phyloP scores from a whole-genome alignment of 2,329 filamentous ascomycete species.

The Epichloe sp. region DNA sequence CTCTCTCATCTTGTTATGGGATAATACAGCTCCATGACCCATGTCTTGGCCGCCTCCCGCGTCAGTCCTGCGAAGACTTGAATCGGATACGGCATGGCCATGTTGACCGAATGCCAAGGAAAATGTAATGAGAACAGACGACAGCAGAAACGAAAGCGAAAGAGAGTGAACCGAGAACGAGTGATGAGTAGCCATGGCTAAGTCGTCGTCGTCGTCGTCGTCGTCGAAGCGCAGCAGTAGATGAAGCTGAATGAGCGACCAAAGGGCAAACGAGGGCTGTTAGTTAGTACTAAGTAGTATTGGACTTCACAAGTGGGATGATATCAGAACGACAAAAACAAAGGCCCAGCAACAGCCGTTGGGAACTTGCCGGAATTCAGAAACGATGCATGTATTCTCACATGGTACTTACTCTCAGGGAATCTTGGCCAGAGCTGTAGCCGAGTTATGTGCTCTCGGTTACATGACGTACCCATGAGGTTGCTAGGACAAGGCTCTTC shows the following conservation, averaged over 20 bases:
- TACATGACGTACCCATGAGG: neutral
- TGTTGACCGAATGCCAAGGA: neutral
- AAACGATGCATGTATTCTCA: neutral
- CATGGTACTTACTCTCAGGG: neutral
- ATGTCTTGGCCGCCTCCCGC: too few species aligned
- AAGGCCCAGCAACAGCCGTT: neutral
- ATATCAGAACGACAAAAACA: neutral
- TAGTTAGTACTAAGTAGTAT: neutral
- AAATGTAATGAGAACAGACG: neutral
- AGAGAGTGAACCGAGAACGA: neutral
- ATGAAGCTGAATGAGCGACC: neutral
- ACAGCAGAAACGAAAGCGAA: neutral
- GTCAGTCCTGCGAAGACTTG: too few species aligned
- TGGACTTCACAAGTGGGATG: neutral
- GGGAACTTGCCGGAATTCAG: neutral
- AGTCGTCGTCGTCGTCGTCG: neutral
- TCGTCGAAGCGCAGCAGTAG: neutral
- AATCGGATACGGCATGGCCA: too few species aligned
- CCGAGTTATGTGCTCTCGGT: neutral
- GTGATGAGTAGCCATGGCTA: neutral
- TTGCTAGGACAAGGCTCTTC: neutral
- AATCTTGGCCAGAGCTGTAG: neutral
- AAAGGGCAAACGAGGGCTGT: neutral
- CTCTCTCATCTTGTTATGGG: neutral
- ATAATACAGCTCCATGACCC: neutral